Evolutionary conservation across 441 rosid species (phyloP).

Genomic region (Pelargonium citronellum): DNA sequence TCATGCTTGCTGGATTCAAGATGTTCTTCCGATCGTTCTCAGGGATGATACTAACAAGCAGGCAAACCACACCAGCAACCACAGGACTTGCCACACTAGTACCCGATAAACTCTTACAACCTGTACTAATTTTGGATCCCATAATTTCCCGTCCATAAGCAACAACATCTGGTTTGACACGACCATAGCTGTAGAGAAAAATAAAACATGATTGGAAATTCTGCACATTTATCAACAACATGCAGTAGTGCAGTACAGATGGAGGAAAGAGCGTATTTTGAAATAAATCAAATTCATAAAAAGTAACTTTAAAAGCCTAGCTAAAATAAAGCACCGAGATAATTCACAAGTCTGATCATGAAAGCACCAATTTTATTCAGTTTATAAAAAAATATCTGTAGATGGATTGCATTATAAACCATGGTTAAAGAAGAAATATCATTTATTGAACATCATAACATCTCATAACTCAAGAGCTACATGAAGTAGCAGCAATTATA

Average conservation of each 20-base stretch:
- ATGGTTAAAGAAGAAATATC: no score
- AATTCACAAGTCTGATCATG: no score
- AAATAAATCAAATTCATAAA: background rate
- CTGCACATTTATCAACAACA: background rate
- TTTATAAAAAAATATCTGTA: no score
- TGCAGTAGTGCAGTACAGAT: background rate
- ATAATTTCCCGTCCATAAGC: conserved; percentile 97
- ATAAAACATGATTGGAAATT: background rate
- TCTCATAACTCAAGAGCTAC: no score
- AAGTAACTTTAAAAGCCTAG: no score
- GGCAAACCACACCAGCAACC: conserved; percentile 97
- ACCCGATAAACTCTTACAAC: conserved; percentile 96
- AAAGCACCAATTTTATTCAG: no score
- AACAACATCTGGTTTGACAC: conserved; percentile 93
- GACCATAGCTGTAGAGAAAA: conserved; percentile 63
- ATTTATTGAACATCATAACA: no score
- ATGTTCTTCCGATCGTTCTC: conserved; percentile 57
- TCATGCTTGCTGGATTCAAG: conserved; percentile 97
- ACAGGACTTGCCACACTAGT: conserved; percentile 99
- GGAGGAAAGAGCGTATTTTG: conserved; percentile 4
- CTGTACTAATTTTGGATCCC: conserved; percentile 95
- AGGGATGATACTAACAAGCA: conserved; percentile 85
- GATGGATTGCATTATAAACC: no score
- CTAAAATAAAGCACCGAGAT: no score
- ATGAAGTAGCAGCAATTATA: no score